Percentiles rank a stretch among this genome's conserved stretches.
Evolutionary conservation across 2,329 filamentous ascomycete genomes (phyloP).

Genomic region (Diaporthe amygdali): DNA sequence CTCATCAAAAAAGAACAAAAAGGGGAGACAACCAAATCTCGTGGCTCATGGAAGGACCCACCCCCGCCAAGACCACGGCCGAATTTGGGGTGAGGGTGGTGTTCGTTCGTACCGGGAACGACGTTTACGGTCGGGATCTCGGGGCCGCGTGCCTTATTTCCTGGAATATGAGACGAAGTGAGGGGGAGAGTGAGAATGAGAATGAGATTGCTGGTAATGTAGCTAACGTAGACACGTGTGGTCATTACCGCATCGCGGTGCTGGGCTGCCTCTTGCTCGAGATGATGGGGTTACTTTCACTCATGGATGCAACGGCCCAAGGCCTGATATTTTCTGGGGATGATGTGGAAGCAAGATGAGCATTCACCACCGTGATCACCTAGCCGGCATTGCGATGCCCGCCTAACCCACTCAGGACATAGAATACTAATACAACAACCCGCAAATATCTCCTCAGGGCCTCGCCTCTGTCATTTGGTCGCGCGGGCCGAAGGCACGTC

Average conservation of each 20-base stretch:
- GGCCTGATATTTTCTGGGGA: background rate
- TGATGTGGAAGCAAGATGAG: background rate
- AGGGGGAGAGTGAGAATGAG: no score
- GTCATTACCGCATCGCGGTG: background rate
- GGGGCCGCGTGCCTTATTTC: background rate
- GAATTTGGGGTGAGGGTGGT: background rate
- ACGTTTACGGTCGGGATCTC: background rate
- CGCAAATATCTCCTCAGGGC: background rate
- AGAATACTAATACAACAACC: slow-evolving; percentile 7
- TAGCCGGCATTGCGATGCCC: background rate
- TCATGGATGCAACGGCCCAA: background rate
- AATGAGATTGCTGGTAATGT: slow-evolving; percentile 12
- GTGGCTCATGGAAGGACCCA: background rate
- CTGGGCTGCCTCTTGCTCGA: background rate
- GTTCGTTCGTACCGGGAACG: background rate
- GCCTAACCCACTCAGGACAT: background rate
- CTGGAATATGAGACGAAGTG: background rate
- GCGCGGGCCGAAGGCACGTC: background rate
- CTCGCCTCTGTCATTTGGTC: background rate
- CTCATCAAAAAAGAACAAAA: slow-evolving; percentile 12
- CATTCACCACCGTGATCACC: background rate
- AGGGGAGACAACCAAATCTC: slow-evolving; percentile 15
- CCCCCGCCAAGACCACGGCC: slow-evolving; percentile 7
- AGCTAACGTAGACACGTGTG: background rate
- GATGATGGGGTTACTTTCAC: background rate